Conservation (phyloP, 1,284 basidiomycete genomes). For the Marasmius fiardii region DNA sequence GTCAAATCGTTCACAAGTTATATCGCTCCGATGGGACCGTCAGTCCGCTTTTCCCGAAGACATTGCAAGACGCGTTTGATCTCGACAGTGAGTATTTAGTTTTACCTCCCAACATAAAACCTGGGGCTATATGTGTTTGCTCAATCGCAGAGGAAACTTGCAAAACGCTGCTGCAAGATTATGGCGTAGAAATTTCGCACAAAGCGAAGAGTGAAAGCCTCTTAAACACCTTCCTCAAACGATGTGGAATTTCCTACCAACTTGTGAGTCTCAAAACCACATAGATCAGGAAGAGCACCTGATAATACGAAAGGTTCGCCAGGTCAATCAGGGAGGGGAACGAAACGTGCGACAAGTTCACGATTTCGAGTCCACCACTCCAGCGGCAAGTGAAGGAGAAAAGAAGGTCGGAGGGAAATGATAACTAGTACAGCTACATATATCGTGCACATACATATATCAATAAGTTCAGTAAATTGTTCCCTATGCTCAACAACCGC, state of each 20-base stretch:
- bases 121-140: no score
- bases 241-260: conserved; percentile 48
- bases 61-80: conserved; percentile 40
- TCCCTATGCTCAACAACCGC: no score
- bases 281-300: background rate
- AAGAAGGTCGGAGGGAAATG: no score
- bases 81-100: conserved; percentile 43
- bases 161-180: conserved; percentile 39
- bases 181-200: conserved; percentile 28
- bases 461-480: no score
- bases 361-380: no score
- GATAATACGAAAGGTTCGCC: background rate
- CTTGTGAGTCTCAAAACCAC: conserved; percentile 22
- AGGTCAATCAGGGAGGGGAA: no score
- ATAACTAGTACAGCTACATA: no score
- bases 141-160: conserved; percentile 33
- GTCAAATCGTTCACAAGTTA: conserved; percentile 40
- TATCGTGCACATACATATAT: no score
- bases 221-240: conserved; percentile 48
- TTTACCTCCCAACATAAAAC: no score
- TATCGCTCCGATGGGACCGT: conserved; percentile 41
- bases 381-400: no score
- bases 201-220: conserved; percentile 34
- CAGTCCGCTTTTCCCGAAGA: conserved; percentile 42
- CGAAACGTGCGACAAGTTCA: no score